Evolutionary conservation across 2,329 filamentous ascomycete species (phyloP).

Genomic region (Emericellopsis atlantica): DNA sequence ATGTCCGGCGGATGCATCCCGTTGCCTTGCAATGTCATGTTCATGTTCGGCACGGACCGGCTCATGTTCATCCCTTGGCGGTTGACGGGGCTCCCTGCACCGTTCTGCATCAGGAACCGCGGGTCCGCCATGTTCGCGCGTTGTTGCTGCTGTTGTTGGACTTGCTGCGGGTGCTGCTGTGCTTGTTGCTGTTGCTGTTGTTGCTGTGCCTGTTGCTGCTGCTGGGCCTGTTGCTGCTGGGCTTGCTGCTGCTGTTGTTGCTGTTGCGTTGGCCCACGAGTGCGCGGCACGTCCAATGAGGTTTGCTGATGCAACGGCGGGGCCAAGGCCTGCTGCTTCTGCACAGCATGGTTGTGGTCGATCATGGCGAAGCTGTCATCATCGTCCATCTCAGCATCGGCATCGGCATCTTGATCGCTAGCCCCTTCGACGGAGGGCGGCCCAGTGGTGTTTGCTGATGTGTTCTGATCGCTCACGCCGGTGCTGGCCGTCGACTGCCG

Average conservation of each 20-base stretch:
- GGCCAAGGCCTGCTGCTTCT: constrained; percentile 10
- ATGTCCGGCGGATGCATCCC: constrained; percentile 29
- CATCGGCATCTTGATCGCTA: constrained; percentile 29
- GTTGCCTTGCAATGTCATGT: constrained; percentile 24
- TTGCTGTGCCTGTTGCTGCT: too few relatives aligned
- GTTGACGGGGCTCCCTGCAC: constrained; percentile 19
- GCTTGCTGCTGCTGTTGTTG: constrained; percentile 10
- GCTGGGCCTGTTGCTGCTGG: too few relatives aligned
- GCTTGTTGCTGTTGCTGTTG: too few relatives aligned
- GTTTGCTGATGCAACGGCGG: constrained; percentile 25
- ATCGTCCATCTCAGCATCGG: constrained; percentile 43
- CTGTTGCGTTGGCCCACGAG: constrained; percentile 21
- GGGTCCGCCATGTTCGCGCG: constrained; percentile 15
- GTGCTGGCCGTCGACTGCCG: constrained; percentile 21
- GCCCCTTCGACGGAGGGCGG: constrained; percentile 31
- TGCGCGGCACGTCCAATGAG: constrained; percentile 29
- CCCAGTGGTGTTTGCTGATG: constrained; percentile 19
- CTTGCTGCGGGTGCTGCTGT: too few relatives aligned
- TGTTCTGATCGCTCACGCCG: constrained; percentile 19
- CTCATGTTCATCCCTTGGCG: constrained; percentile 25
- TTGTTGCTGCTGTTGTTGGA: constrained; percentile 3
- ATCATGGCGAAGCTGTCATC: constrained; percentile 42
- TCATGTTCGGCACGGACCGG: constrained; percentile 33
- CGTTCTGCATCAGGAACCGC: constrained; percentile 29
- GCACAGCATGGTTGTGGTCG: constrained; percentile 11